Evolutionary conservation across 1,284 basidiomycete species (phyloP).

Genomic region (Sporisorium graminicola): DNA sequence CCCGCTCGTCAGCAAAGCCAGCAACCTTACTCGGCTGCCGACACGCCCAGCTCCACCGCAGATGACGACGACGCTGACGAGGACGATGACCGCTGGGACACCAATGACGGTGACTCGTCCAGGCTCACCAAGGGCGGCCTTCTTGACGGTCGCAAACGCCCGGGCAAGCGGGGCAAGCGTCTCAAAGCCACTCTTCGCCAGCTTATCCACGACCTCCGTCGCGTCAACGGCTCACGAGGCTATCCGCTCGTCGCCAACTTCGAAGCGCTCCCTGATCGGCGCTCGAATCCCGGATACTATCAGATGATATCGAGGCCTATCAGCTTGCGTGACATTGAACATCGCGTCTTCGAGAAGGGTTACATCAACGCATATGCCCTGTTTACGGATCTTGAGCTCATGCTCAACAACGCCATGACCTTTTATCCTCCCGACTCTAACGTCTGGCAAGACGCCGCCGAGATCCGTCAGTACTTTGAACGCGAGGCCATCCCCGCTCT

Average conservation of each 20-base stretch:
- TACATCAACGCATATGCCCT: constrained; percentile 64
- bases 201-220: constrained; percentile 50
- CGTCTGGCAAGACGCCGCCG: constrained; percentile 63
- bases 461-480: constrained; percentile 59
- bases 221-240: constrained; percentile 42
- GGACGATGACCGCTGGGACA: constrained; percentile 21
- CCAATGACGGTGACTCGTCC: constrained; percentile 20
- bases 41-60: constrained; percentile 32
- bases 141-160: constrained; percentile 51
- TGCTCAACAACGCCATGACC: constrained; percentile 67
- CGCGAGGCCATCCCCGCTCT: constrained; percentile 59
- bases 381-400: constrained; percentile 59
- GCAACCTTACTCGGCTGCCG: constrained; percentile 30
- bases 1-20: constrained; percentile 30
- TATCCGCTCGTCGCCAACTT: constrained; percentile 55
- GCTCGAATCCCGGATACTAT: constrained; percentile 67
- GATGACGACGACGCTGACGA: constrained; percentile 44
- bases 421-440: constrained; percentile 60
- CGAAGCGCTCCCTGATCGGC: constrained; percentile 56
- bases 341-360: constrained; percentile 48
- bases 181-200: constrained; percentile 62
- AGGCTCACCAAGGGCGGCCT: constrained; percentile 52
- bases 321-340: constrained; percentile 59
- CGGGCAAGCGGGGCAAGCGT: constrained; percentile 62
- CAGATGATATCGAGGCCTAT: constrained; percentile 61